Evolutionary conservation across 768 basidiomycete species (phyloP), one percentile per base, ranked within the genome.

Genomic region (Phanerodontia chrysosporium): DNA sequence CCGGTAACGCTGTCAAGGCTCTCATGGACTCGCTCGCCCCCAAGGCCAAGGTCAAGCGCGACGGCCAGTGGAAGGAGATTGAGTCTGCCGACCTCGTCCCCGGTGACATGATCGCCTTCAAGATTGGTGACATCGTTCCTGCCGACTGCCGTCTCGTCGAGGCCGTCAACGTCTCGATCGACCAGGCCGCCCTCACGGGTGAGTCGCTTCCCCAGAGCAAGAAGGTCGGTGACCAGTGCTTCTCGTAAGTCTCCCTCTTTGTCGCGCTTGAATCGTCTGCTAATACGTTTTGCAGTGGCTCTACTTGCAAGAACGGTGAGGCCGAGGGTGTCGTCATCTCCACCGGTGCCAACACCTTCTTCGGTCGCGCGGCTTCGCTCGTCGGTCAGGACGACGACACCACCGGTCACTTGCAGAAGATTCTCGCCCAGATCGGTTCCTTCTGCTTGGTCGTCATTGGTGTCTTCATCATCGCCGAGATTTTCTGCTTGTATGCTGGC

Each of bases 11-110:
- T 27, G 96, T 98, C 79, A 97, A 96, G 78, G 96, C 96, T 3
- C 89, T 98, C 61, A 98, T 98, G 96, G 96, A 98, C 72, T 97
- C 96, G 1, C 90, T 98, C 61, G 95, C 95, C 5, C 96, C 96
- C 71, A 98, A 98, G 78, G 96, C 95, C 30, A 91, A 90, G 75
- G 92, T 93, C 71, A 92, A 85, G 78, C 95, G 96, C 58, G 81
- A 81, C 61, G 91, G 91, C 60, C 68, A 68, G 35, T 98, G 96
- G 96, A 70, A 74, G 21, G 96, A 98, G 73, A 89, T 98, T 64
- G 96, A 98, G 69, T 95, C 93, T 0, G 66, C 95, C 35, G 82
- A 79, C 35, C 85, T 98, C 55, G 95, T 97, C 35, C 96, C 96
- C 51, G 96, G 95, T 71, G 96, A 98, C 70, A 90, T 97, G 82